Evolutionary conservation across 2,329 filamentous ascomycete genomes (phyloP).

Genomic region (Fusarium fracticaudum): DNA sequence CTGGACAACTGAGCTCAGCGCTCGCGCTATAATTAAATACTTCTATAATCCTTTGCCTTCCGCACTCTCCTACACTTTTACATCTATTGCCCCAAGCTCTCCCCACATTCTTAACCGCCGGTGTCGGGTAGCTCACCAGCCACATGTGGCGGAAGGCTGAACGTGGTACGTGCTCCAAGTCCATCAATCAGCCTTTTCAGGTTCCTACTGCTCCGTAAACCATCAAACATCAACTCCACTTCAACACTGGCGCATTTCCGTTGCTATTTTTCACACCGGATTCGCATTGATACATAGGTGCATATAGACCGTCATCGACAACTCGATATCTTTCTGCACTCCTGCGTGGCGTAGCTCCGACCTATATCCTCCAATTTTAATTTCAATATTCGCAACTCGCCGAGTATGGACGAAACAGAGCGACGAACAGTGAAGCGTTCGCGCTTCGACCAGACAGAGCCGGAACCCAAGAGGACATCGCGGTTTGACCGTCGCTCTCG

Average conservation of each 20-base stretch:
- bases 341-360: background rate
- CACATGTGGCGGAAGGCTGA: slow-evolving; percentile 32
- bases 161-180: slow-evolving; percentile 17
- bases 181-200: slow-evolving; percentile 29
- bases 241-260: slow-evolving; percentile 22
- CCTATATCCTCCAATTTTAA: background rate
- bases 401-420: slow-evolving; percentile 76
- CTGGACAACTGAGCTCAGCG: background rate
- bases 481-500: slow-evolving; percentile 93
- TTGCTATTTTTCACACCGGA: slow-evolving; percentile 22
- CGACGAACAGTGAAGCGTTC: slow-evolving; percentile 81
- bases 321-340: background rate
- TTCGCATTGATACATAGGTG: background rate
- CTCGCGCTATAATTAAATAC: background rate
- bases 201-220: slow-evolving; percentile 11
- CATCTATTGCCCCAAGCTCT: background rate
- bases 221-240: slow-evolving; percentile 28
- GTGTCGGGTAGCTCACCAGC: slow-evolving; percentile 18
- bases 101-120: slow-evolving; percentile 5
- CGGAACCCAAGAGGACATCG: slow-evolving; percentile 78
- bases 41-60: background rate
- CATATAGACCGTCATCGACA: background rate
- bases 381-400: slow-evolving; percentile 6
- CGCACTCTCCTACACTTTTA: background rate
- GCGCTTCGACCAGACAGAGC: slow-evolving; percentile 92